A percentile compares a stretch with the other conserved stretches of the same genome.
These are phyloP conservation scores for Rhodotorula sp. DNA, from an alignment of 1,284 basidiomycete species.

Conservation along the genomic window DNA sequence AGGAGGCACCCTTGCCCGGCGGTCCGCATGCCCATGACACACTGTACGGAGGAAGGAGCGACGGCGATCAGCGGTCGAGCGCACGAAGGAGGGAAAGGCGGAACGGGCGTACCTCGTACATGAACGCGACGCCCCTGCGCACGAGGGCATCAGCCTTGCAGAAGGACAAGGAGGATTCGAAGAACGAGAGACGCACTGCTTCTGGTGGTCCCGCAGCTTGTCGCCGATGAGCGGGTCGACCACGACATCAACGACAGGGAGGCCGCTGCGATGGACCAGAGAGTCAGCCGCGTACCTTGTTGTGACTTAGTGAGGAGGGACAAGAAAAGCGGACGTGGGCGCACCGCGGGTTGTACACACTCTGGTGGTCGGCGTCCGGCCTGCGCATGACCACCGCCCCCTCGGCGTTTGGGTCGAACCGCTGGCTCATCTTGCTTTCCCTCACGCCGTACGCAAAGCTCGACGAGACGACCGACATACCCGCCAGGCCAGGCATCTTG, in stretches of 20 bases:
- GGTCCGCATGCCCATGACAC: conserved; percentile 88
- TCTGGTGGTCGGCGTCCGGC: conserved; percentile 69
- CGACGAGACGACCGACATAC: not conserved
- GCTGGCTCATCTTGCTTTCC: conserved; percentile 34
- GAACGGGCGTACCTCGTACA: conserved; percentile 67
- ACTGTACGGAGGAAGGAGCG: conserved; percentile 45
- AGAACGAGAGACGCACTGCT: conserved; percentile 60
- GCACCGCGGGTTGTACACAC: conserved; percentile 71
- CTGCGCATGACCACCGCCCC: conserved; percentile 84
- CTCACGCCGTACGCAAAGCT: not conserved
- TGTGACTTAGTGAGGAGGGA: conserved; percentile 49
- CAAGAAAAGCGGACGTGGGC: conserved; percentile 22
- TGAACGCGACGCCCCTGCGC: conserved; percentile 61
- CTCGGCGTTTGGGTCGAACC: conserved; percentile 65
- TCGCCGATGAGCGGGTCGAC: conserved; percentile 83
- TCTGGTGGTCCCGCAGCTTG: conserved; percentile 84
- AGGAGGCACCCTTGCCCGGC: conserved; percentile 87
- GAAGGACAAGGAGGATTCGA: conserved; percentile 47
- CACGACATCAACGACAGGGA: conserved; percentile 75
- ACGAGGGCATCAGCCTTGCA: not conserved
- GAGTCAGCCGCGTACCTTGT: conserved; percentile 46
- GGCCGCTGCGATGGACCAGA: conserved; percentile 51
- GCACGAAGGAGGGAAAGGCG: not conserved
- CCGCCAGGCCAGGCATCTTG: not conserved
- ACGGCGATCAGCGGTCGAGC: not conserved